These are phyloP conservation scores for Ustilago esculenta DNA, from an alignment of 1,284 basidiomycete genomes.

Conservation along the genomic window DNA sequence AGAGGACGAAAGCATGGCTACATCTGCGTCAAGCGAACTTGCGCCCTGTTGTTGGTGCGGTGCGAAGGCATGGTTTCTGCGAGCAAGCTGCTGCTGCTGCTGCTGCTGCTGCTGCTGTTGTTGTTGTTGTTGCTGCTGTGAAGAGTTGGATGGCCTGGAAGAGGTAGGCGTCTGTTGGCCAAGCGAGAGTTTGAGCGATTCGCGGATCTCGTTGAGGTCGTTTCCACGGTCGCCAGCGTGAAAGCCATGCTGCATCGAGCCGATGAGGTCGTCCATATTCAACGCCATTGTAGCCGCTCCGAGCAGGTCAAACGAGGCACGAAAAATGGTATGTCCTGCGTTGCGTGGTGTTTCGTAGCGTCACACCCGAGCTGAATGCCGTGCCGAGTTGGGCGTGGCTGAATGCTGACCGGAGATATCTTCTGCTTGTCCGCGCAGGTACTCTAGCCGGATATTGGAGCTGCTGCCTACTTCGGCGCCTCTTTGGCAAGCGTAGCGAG, in stretches of 20 bases:
- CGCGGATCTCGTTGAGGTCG: slow-evolving; percentile 54
- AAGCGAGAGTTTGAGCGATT: slow-evolving; percentile 46
- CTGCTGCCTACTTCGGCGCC: too few relatives aligned
- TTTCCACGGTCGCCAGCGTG: slow-evolving; percentile 56
- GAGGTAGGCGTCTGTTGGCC: slow-evolving; percentile 19
- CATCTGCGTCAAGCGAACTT: slow-evolving; percentile 40
- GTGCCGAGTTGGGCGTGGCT: too few relatives aligned
- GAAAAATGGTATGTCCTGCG: too few relatives aligned
- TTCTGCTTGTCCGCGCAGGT: too few relatives aligned
- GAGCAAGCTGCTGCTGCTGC: not conserved
- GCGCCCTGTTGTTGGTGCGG: not conserved
- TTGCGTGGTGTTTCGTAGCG: too few relatives aligned
- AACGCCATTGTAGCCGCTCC: slow-evolving; percentile 44
- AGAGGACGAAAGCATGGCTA: slow-evolving; percentile 44
- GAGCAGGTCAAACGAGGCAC: too few relatives aligned
- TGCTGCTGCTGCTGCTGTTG: not conserved
- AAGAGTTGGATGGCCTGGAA: slow-evolving; percentile 14
- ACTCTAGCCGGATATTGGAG: too few relatives aligned
- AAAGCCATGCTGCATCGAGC: slow-evolving; percentile 57
- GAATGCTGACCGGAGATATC: too few relatives aligned
- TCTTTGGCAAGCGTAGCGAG: too few relatives aligned
- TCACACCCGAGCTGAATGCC: too few relatives aligned
- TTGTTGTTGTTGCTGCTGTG: not conserved
- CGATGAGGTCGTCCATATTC: slow-evolving; percentile 61
- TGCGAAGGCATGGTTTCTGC: too few relatives aligned